Percentiles rank a stretch among this genome's conserved stretches.
phyloP scores from a whole-genome alignment of 164 flowering plant species.

The Umbilicus rupestris region DNA sequence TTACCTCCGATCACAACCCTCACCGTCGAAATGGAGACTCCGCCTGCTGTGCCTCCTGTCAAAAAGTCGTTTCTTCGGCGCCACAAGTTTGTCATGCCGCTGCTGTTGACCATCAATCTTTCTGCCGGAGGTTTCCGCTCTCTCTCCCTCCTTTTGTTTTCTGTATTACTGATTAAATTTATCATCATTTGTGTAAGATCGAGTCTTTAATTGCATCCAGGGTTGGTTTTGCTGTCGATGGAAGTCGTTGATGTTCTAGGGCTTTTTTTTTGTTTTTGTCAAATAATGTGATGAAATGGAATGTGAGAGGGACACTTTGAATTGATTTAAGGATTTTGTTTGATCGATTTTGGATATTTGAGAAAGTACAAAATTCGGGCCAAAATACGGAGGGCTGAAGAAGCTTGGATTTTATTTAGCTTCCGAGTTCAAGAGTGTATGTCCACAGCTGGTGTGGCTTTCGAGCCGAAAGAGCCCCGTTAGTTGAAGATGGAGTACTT shows the following conservation, averaged over 20 bases:
- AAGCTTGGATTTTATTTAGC: no score
- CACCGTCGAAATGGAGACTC: neutral
- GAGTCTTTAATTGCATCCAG: neutral
- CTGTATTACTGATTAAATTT: neutral
- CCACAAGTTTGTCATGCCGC: neutral
- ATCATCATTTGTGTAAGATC: neutral
- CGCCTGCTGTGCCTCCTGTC: neutral
- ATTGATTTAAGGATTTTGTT: no score
- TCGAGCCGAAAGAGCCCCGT: no score
- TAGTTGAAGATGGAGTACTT: no score
- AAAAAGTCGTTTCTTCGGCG: constrained; percentile 1
- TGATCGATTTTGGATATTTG: no score
- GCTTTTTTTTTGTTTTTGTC: neutral
- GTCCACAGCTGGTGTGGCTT: no score
- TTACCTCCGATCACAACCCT: neutral
- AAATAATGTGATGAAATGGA: no score
- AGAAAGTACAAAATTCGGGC: no score
- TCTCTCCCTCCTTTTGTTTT: neutral
- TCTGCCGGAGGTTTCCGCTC: neutral
- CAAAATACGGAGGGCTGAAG: no score
- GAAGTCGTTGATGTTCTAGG: neutral
- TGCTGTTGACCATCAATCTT: constrained; percentile 4
- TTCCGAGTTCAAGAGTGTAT: no score
- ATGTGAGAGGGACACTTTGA: no score
- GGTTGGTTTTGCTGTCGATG: neutral